Percentiles rank a stretch among this genome's conserved stretches.
These are phyloP conservation scores for Adiantum capillusveneris DNA, from an alignment of 75 land plant genomes.

Conservation along the genomic window DNA sequence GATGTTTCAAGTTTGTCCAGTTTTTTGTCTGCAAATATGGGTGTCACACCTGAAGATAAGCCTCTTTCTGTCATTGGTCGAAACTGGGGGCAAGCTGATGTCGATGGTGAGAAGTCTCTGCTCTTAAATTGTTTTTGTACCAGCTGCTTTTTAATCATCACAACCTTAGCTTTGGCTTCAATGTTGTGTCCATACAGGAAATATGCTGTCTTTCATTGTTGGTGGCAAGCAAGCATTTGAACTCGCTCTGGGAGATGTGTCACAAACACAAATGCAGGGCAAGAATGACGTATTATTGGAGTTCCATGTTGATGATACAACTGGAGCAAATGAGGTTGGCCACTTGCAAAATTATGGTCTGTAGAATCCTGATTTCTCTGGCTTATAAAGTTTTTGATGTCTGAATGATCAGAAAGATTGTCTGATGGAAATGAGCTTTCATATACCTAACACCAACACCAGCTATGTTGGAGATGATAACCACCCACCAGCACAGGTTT, in stretches of 20 bases:
- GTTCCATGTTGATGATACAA: slow-evolving; percentile 43
- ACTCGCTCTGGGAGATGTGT: slow-evolving; percentile 26
- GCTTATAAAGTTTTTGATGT: neutral
- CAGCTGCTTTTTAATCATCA: no score
- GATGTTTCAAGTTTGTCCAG: slow-evolving; percentile 34
- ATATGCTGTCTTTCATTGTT: slow-evolving; percentile 32
- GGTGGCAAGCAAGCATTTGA: slow-evolving; percentile 43
- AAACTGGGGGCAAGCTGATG: slow-evolving; percentile 38
- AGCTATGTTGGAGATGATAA: slow-evolving; percentile 40
- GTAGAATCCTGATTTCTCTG: no score
- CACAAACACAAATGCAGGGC: slow-evolving; percentile 38
- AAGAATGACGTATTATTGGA: slow-evolving; percentile 40
- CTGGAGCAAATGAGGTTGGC: slow-evolving; percentile 38
- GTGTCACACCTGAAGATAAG: slow-evolving; percentile 38
- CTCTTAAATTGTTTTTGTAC: no score
- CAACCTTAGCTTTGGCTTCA: no score
- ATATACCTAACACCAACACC: slow-evolving; percentile 32
- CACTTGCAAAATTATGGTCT: no score
- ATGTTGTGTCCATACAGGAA: slow-evolving; percentile 23
- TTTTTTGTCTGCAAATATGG: slow-evolving; percentile 30
- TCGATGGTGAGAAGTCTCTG: slow-evolving; percentile 21
- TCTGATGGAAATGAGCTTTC: slow-evolving; percentile 46
- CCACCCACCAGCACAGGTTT: slow-evolving; percentile 37
- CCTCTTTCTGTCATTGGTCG: slow-evolving; percentile 44
- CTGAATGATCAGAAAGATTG: slow-evolving; percentile 33